Conservation (phyloP, 2,329 filamentous ascomycete genomes). For the Claviceps maximensis region DNA sequence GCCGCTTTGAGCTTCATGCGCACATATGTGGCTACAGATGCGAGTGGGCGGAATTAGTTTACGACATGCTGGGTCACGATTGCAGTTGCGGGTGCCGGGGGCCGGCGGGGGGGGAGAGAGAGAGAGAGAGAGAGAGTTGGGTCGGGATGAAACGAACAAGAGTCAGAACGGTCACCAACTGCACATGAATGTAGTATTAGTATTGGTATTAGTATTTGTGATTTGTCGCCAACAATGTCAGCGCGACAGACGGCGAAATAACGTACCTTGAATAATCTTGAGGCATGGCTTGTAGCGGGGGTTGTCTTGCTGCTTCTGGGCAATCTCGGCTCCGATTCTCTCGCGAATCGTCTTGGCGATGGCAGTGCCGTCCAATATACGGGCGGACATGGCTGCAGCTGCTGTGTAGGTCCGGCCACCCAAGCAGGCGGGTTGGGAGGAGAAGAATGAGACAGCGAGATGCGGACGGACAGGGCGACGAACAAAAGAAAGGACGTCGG, state of each 20-base stretch:
- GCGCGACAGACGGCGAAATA: slow-evolving; percentile 4
- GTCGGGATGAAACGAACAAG: slow-evolving; percentile 39
- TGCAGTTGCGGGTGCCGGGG: neutral
- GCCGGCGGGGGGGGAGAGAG: neutral
- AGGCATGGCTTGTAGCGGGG: slow-evolving; percentile 79
- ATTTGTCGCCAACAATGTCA: slow-evolving; percentile 2
- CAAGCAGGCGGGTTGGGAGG: neutral
- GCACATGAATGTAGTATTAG: slow-evolving; percentile 12
- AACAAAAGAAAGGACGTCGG: neutral
- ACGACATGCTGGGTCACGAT: neutral
- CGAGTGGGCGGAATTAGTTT: slow-evolving; percentile 9
- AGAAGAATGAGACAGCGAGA: neutral
- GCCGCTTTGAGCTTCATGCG: slow-evolving; percentile 99
- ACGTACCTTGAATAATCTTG: slow-evolving; percentile 84
- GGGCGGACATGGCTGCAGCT: slow-evolving; percentile 62
- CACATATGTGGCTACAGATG: slow-evolving; percentile 74
- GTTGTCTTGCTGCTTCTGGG: slow-evolving; percentile 66
- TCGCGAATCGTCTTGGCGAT: slow-evolving; percentile 88
- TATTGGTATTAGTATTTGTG: slow-evolving; percentile 11
- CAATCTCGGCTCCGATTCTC: slow-evolving; percentile 66
- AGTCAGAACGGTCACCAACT: slow-evolving; percentile 92
- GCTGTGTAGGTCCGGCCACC: slow-evolving; percentile 26
- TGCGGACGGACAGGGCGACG: slow-evolving; percentile 2
- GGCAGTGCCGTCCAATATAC: slow-evolving; percentile 89
- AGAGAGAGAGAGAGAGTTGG: neutral